Evolutionary conservation across 805 yeast genomes (phyloP).

Genomic region (Candida alai): DNA sequence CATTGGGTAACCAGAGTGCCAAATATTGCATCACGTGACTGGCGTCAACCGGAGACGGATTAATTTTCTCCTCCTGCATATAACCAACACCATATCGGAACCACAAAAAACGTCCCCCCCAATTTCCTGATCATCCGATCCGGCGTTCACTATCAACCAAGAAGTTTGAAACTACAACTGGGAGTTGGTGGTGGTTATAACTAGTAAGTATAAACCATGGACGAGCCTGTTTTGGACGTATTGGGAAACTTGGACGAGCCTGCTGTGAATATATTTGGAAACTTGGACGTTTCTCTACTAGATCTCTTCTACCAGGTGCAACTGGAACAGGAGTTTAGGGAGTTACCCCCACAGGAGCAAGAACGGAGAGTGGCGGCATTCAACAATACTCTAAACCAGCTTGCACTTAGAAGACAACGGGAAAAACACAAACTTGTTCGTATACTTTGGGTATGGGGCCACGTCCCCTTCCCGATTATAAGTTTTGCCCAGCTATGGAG

Average conservation of each 20-base stretch:
- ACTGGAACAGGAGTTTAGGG: slow-evolving; percentile 12
- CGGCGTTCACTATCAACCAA: too few relatives aligned
- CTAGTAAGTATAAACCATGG: too few relatives aligned
- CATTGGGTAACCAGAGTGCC: too few relatives aligned
- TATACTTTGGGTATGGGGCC: slow-evolving; percentile 15
- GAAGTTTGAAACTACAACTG: too few relatives aligned
- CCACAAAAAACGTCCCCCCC: too few relatives aligned
- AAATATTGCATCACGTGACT: too few relatives aligned
- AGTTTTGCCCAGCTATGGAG: slow-evolving; percentile 16
- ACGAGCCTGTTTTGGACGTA: too few relatives aligned
- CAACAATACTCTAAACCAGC: neutral
- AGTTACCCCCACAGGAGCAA: slow-evolving; percentile 12
- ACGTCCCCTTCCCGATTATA: slow-evolving; percentile 19
- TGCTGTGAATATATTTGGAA: slow-evolving; percentile 2
- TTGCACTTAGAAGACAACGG: neutral
- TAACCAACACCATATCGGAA: too few relatives aligned
- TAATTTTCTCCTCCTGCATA: too few relatives aligned
- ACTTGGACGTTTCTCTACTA: slow-evolving; percentile 8
- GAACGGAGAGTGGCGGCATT: slow-evolving; percentile 11
- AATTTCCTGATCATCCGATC: too few relatives aligned
- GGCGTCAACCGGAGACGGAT: too few relatives aligned
- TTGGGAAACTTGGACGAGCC: slow-evolving; percentile 2
- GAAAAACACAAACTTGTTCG: slow-evolving; percentile 9
- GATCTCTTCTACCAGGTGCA: slow-evolving; percentile 18
- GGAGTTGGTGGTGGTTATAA: too few relatives aligned